Base-by-base conservation (phyloP, 148 eudicot genomes). In the Vaccinium myrtillus region DNA sequence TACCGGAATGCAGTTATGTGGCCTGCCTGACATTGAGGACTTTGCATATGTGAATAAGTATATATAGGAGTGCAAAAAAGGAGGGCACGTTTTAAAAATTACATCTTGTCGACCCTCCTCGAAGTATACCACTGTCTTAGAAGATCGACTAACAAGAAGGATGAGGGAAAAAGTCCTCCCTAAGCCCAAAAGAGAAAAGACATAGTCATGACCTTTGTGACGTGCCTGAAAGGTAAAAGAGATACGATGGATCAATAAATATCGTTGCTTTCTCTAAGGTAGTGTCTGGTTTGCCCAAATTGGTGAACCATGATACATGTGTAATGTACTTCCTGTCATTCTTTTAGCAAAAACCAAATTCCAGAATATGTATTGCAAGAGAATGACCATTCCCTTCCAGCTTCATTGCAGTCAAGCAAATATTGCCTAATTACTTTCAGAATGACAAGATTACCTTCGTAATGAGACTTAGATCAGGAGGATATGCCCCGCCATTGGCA, bases 401-500 rank as follows among this genome's bases (percentile, higher is more conserved):
- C 25, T 58, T 21, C 67, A 61, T 21, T 19, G 63, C 67, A 61
- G 67, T 23, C 71, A 23, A 23, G 15, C 32, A 23, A 65, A 65
- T 14, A 9, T 5, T 9, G 71, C 15, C 18, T 39, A 36, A 6
- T 13, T 5, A 49, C 16, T 32, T 27, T 19, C 70, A 39, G 48
- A 79, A 67, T 53, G 80, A 46, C 39, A 70, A 39, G 32, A 75
- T 85, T 88, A 93, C 98, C 89, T 95, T 95, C 70, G 94, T 91
- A 25, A 95, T 93, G 58, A 95, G 97, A 87, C 94, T 95, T 59
- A 92, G 86, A 84, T 95, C 98, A 46, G 98, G 97, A 84, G 98
- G 98, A 86, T 93, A 95, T 69, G 98, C 98, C 56, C 98, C 97
- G 79, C 98, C 97, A 91, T 95, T 95, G 48, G 98, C 95, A 90